These are phyloP conservation scores for Zymoseptoria crescenta DNA, from an alignment of 2,329 filamentous ascomycete species.

Conservation along the genomic window DNA sequence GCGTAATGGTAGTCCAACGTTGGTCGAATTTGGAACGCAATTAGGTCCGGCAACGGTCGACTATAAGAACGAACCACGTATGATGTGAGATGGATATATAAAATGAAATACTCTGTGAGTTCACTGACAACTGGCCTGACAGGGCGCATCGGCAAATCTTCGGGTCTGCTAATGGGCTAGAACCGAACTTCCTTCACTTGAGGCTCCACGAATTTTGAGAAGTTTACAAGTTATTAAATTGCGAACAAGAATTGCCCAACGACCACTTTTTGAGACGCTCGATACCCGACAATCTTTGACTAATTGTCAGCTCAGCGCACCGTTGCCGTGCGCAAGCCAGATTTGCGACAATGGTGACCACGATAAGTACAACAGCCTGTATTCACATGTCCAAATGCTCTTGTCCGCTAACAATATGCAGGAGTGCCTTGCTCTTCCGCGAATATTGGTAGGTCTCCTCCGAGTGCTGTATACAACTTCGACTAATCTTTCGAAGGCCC, in stretches of 20 bases:
- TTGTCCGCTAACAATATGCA: conserved; percentile 5
- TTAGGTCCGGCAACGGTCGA: no score
- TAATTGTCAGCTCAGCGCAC: not conserved
- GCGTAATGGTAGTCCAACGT: no score
- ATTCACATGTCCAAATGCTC: not conserved
- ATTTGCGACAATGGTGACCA: conserved; percentile 16
- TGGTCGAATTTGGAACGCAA: no score
- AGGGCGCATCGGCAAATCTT: no score
- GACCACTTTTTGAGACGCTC: not conserved
- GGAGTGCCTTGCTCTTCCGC: conserved; percentile 84
- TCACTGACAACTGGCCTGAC: no score
- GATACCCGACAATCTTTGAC: not conserved
- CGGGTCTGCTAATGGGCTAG: no score
- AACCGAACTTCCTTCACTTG: no score
- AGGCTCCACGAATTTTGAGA: not conserved
- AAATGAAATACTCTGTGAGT: no score
- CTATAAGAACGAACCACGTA: no score
- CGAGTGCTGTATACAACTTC: not conserved
- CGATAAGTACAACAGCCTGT: conserved; percentile 11
- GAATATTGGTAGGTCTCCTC: conserved; percentile 61
- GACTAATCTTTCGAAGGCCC: conserved; percentile 46
- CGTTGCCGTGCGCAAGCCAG: not conserved
- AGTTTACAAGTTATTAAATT: not conserved
- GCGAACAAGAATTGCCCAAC: not conserved
- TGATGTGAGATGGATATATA: no score